phyloP scores from a whole-genome alignment of 2,329 filamentous ascomycete species.

The Sclerotinia minor region DNA sequence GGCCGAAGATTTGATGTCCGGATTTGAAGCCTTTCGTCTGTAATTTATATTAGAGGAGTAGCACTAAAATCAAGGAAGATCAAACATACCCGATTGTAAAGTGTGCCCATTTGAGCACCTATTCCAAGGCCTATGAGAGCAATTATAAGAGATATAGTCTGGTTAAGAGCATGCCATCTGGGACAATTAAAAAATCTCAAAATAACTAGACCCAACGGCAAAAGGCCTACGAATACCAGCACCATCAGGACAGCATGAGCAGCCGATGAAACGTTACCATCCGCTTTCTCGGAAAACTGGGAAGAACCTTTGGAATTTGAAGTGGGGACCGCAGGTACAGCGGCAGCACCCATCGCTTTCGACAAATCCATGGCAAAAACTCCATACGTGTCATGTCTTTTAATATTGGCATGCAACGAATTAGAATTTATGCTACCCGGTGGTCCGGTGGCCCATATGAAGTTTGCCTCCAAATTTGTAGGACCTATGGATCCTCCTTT shows the following conservation, averaged over 20 bases:
- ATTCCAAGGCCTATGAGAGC: slow-evolving; percentile 52
- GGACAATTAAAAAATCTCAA: slow-evolving; percentile 54
- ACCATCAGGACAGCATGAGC: slow-evolving; percentile 53
- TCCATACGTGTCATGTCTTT: slow-evolving; percentile 55
- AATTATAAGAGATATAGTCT: slow-evolving; percentile 51
- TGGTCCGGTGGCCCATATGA: slow-evolving; percentile 59
- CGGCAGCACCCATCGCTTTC: slow-evolving; percentile 49
- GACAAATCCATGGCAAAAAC: slow-evolving; percentile 57
- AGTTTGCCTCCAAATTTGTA: slow-evolving; percentile 46
- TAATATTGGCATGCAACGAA: slow-evolving; percentile 47
- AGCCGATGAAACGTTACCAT: slow-evolving; percentile 38
- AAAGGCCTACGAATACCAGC: slow-evolving; percentile 54
- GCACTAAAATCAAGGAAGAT: neutral
- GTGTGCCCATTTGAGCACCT: slow-evolving; percentile 51
- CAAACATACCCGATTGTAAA: slow-evolving; percentile 56
- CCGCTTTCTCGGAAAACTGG: slow-evolving; percentile 45
- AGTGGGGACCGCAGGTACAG: slow-evolving; percentile 45
- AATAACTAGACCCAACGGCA: slow-evolving; percentile 57
- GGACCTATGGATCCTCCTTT: slow-evolving; percentile 51
- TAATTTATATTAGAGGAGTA: slow-evolving; percentile 22
- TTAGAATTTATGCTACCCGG: slow-evolving; percentile 48
- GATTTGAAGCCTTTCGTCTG: slow-evolving; percentile 55
- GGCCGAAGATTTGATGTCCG: slow-evolving; percentile 60
- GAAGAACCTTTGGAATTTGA: slow-evolving; percentile 40
- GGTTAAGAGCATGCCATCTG: slow-evolving; percentile 56